These are phyloP conservation scores for Arxiozyma slooffiae DNA, from an alignment of 1,139 yeast species.

Conservation along the genomic window DNA sequence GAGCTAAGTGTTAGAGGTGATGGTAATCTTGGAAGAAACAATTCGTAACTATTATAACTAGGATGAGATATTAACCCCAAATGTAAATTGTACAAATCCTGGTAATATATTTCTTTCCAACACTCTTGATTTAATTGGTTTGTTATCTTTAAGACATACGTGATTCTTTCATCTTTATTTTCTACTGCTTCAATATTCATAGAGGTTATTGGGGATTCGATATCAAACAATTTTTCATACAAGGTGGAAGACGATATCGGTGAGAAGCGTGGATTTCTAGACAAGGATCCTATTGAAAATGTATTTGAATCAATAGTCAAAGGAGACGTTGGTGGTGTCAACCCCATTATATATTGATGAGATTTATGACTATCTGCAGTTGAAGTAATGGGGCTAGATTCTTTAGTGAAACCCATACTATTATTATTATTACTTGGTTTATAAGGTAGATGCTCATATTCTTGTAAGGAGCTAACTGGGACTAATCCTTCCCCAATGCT, in stretches of 20 bases:
- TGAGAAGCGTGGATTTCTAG: conserved; percentile 8
- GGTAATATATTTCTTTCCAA: conserved; percentile 8
- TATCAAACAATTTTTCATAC: background rate
- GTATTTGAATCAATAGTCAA: conserved; percentile 13
- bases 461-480: conserved; percentile 15
- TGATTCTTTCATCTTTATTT: conserved; percentile 7
- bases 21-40: conserved; percentile 14
- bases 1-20: conserved; percentile 6
- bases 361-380: background rate
- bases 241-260: background rate
- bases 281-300: conserved; percentile 11
- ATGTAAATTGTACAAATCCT: conserved; percentile 15
- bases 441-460: conserved; percentile 9
- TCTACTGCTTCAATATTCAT: conserved; percentile 7
- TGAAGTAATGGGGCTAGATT: background rate
- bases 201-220: conserved; percentile 1
- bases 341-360: conserved; percentile 3
- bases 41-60: background rate
- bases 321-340: conserved; percentile 19
- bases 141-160: conserved; percentile 9
- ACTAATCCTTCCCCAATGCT: conserved; percentile 19
- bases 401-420: background rate
- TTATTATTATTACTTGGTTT: conserved; percentile 1
- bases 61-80: conserved; percentile 5
- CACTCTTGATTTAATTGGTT: conserved; percentile 4